Evolutionary conservation across 2,329 filamentous ascomycete species (phyloP).

Genomic region (Beauveria australis): DNA sequence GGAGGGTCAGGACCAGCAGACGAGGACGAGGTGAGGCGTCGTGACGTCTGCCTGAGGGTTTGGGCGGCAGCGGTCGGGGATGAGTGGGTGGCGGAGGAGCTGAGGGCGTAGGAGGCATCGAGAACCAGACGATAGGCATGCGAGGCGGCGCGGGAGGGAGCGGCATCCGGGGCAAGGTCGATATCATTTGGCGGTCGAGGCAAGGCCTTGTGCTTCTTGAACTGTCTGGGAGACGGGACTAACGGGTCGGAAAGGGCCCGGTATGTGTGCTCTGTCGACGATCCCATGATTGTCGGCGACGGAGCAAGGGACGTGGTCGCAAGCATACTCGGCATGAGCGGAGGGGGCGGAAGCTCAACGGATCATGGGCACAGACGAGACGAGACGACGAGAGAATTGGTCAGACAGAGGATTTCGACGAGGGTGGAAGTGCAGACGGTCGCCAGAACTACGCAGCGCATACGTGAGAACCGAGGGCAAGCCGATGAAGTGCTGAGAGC

Average conservation of each 20-base stretch:
- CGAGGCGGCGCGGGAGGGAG: conserved; percentile 17
- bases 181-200: conserved; percentile 27
- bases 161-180: conserved; percentile 15
- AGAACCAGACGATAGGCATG: conserved; percentile 17
- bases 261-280: conserved; percentile 21
- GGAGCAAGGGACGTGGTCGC: conserved; percentile 19
- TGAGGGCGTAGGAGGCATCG: conserved; percentile 20
- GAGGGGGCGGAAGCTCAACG: neutral
- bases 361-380: neutral
- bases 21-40: conserved; percentile 27
- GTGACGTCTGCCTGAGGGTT: conserved; percentile 33
- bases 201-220: conserved; percentile 39
- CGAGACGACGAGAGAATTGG: neutral
- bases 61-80: conserved; percentile 31
- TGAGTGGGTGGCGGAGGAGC: conserved; percentile 15
- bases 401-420: neutral
- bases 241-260: conserved; percentile 19
- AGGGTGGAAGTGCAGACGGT: neutral
- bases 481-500: neutral
- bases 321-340: conserved; percentile 19
- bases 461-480: neutral
- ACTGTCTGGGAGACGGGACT: conserved; percentile 27
- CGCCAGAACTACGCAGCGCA: neutral
- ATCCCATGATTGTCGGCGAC: conserved; percentile 26
- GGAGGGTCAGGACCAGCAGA: conserved; percentile 40